Base-by-base conservation (phyloP, 1,284 basidiomycete species). In the Porphyrellus sp. region DNA sequence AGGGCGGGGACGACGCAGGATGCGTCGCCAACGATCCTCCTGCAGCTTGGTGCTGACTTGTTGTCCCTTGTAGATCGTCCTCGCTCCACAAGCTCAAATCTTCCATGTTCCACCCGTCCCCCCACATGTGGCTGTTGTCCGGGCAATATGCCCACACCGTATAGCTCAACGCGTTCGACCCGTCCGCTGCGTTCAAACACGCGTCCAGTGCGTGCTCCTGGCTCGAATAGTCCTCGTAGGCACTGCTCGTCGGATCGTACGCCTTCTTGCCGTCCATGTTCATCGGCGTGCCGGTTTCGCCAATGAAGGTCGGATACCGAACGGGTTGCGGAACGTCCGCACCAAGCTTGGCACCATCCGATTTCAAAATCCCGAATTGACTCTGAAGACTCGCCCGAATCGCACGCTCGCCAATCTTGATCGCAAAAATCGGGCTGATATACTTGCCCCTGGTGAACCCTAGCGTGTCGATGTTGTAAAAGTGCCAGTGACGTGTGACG, bases 81-180 rank as follows among this genome's bases (percentile, higher is more conserved):
- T 67, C 60, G 60, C 87, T 89, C 92, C 91, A 98, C 12, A 96
- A 60, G 56, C 91, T 94, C 52, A 98, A 72, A 72, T 98, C 96
- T 73, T 99, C 96, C 70, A 92, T 85, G 68, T 98, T 95, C 95
- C 95, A 99, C 3, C 86, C 85, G 68, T 98, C 96, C 18, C 95
- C 93, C 92, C 92, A 98, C 63, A 82, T 72, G 68, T 98, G 93
- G 23, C 77, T 80, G 65, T 78, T 80, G 58, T 89, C 85, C 0
- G 92, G 79, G 49, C 86, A 87, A 65, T 98, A 98, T 23, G 86
- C 94, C 96, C 96, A 98, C 8, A 94, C 70, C 16, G 93, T 93
- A 68, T 85, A 98, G 68, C 80, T 94, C 59, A 97, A 72, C 41
- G 74, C 76, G 62, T 97, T 96, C 9, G 74, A 73, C 0, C 94